Conservation (phyloP, 257 asterid species). For the Perilla frutescens region DNA sequence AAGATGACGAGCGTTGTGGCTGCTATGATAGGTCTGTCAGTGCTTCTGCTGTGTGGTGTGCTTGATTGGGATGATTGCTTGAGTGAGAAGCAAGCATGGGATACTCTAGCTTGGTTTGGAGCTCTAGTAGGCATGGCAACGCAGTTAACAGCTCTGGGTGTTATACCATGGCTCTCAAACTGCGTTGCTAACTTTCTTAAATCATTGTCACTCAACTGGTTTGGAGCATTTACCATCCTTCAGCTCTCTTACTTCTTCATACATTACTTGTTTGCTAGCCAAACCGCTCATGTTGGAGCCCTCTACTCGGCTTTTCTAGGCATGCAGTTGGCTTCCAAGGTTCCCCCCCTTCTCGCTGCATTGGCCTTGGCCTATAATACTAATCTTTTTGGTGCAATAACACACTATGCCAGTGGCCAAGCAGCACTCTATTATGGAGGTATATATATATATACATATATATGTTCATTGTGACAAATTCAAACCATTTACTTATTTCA, state of each 20-base stretch:
- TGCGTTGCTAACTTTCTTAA: conserved; percentile 55
- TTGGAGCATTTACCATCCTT: conserved; percentile 67
- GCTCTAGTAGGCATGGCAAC: conserved; percentile 81
- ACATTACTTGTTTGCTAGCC: conserved; percentile 90
- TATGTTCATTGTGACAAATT: no score
- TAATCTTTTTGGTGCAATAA: conserved; percentile 80
- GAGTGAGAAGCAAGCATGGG: conserved; percentile 83
- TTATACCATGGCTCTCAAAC: conserved; percentile 66
- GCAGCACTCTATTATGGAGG: conserved; percentile 93
- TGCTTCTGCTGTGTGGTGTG: conserved; percentile 64
- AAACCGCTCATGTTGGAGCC: conserved; percentile 95
- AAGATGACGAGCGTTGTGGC: conserved; percentile 65
- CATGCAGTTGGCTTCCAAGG: conserved; percentile 71
- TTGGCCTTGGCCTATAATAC: conserved; percentile 71
- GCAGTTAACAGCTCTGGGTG: conserved; percentile 63
- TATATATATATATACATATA: conserved; percentile 17
- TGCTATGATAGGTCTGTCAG: conserved; percentile 70
- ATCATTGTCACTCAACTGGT: conserved; percentile 50
- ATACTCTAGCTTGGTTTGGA: conserved; percentile 77
- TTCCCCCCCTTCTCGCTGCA: conserved; percentile 60
- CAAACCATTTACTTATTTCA: no score
- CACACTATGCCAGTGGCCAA: conserved; percentile 95
- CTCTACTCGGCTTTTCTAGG: conserved; percentile 83
- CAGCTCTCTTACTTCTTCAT: conserved; percentile 73
- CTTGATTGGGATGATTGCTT: conserved; percentile 80